Conservation (phyloP, 108 stramenopile genomes). For the Conticribra weissflogii region DNA sequence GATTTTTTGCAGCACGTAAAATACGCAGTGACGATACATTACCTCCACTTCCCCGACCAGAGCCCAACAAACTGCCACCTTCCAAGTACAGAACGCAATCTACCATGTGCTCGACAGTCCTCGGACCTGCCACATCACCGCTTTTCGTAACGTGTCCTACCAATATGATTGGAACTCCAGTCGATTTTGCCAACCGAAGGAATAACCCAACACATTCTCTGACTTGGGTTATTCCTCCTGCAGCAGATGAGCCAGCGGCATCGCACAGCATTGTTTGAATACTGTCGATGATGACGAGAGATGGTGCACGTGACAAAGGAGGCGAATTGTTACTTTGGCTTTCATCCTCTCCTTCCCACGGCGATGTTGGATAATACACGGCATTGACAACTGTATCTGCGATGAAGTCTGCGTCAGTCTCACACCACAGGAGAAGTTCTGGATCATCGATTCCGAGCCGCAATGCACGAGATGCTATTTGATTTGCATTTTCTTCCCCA, state of each 20-base stretch:
- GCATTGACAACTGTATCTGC: constrained; percentile 60
- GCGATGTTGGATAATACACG: constrained; percentile 12
- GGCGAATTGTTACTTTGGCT: constrained; percentile 9
- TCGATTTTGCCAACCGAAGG: constrained; percentile 89
- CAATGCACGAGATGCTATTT: constrained; percentile 86
- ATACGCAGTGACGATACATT: constrained; percentile 57
- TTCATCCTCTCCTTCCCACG: constrained; percentile 5
- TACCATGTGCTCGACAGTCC: constrained; percentile 97
- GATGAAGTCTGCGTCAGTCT: constrained; percentile 71
- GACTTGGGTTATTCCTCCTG: constrained; percentile 90
- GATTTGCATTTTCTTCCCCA: constrained; percentile 93
- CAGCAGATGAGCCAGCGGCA: constrained; percentile 60
- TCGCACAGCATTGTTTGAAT: constrained; percentile 94
- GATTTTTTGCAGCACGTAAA: constrained; percentile 87
- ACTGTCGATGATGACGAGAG: constrained; percentile 86
- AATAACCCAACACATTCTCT: constrained; percentile 86
- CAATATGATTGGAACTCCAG: constrained; percentile 84
- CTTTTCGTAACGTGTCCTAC: constrained; percentile 95
- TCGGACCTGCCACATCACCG: constrained; percentile 93
- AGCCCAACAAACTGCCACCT: constrained; percentile 50
- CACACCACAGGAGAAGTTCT: constrained; percentile 66
- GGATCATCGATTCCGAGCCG: constrained; percentile 66
- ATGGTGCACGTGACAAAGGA: constrained; percentile 58
- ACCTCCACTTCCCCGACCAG: constrained; percentile 33
- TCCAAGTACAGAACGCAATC: constrained; percentile 94